Evolutionary conservation across 257 asterid genomes (phyloP).

Genomic region (Nicotiana paniculata): DNA sequence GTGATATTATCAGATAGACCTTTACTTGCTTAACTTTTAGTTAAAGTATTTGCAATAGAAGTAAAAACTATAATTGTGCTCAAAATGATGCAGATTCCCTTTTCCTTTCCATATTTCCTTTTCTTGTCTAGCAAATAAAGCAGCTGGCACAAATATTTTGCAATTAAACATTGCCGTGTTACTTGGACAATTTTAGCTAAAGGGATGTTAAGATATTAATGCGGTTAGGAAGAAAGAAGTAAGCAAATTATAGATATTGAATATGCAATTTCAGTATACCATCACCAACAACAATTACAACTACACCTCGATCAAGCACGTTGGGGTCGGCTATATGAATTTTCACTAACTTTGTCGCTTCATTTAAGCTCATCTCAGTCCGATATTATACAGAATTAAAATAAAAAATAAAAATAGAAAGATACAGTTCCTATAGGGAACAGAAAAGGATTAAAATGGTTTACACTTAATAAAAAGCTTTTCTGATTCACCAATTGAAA

Average conservation of each 20-base stretch:
- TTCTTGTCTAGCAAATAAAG: not conserved
- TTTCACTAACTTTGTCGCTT: not conserved
- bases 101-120: not conserved
- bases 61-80: not conserved
- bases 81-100: not conserved
- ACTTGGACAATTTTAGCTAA: not conserved
- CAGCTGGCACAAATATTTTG: not conserved
- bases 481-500: not conserved
- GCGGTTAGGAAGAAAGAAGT: not conserved
- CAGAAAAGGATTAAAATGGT: not conserved
- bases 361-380: not conserved
- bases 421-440: not conserved
- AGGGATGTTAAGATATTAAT: not conserved
- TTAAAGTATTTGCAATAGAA: not conserved
- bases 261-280: not conserved
- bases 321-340: not conserved
- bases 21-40: not conserved
- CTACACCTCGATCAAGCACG: not conserved
- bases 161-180: not conserved
- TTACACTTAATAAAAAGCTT: not conserved
- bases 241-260: not conserved
- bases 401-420: not conserved
- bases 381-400: not conserved
- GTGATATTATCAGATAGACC: not conserved
- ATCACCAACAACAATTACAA: not conserved